phyloP scores from a whole-genome alignment of 768 basidiomycete species.

The Panaeolus papilionaceus region DNA sequence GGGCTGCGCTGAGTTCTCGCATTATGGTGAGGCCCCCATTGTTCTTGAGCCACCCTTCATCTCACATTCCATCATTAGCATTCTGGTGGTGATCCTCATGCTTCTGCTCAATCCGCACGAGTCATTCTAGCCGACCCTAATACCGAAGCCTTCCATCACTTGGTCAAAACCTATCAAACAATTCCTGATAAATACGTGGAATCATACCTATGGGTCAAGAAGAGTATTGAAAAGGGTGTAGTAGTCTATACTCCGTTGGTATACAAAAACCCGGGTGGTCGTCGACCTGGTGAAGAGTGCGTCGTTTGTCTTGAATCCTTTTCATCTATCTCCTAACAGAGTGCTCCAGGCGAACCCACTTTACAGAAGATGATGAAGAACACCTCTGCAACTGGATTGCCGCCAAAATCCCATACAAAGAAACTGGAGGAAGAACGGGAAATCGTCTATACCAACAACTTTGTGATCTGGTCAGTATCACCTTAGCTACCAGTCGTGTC shows the following conservation, averaged over 20 bases:
- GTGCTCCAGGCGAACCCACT: constrained; percentile 69
- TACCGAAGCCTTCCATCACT: constrained; percentile 75
- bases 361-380: constrained; percentile 78
- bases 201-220: constrained; percentile 84
- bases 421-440: constrained; percentile 81
- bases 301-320: constrained; percentile 31
- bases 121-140: constrained; percentile 84
- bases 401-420: constrained; percentile 82
- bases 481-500: background rate
- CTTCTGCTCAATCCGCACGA: constrained; percentile 71
- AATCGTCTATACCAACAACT: constrained; percentile 86
- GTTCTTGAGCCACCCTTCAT: constrained; percentile 6
- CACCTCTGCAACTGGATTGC: constrained; percentile 83
- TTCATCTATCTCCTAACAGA: constrained; percentile 7
- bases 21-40: constrained; percentile 60
- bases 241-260: constrained; percentile 76
- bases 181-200: constrained; percentile 79
- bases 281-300: constrained; percentile 83
- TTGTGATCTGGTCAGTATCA: constrained; percentile 63
- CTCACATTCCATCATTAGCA: constrained; percentile 51
- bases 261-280: constrained; percentile 85
- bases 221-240: constrained; percentile 73
- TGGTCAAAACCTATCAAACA: constrained; percentile 75
- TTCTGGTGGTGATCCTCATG: constrained; percentile 80
- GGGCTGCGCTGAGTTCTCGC: constrained; percentile 67